Base-by-base conservation (phyloP, 495 filamentous ascomycete species). In the Podospora fimiseda region DNA sequence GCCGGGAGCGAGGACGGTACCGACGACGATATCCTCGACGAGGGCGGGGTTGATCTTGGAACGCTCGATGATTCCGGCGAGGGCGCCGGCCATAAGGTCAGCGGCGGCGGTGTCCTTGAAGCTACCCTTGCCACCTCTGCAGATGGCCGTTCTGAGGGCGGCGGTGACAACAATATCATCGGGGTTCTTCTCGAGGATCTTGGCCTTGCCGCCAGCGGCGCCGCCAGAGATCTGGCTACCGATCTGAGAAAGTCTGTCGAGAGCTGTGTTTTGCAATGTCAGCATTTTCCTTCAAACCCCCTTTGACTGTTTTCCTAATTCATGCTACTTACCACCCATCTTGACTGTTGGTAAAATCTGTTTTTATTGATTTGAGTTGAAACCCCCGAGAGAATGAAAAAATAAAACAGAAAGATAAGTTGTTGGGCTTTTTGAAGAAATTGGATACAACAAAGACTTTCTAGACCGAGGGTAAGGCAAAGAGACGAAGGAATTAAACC, bases 81-180 rank as follows among this genome's bases (percentile, higher is more conserved):
- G 84, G 51, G 88, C 82, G 60, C 89, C 89, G 33, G 81, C 84
- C 62, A 98, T 85, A 53, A 98, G 77, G 67, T 98, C 91, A 18
- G 88, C 79, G 3, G 86, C 88, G 6, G 79, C 74, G 14, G 92
- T 96, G 72, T 98, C 94, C 80, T 97, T 97, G 79, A 98, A 93
- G 24, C 79, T 81, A 61, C 93, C 93, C 73, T 90, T 89, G 58
- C 90, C 89, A 60, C 90, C 93, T 74, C 89, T 94, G 48, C 89
- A 94, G 65, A 96, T 83, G 52, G 93, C 81, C 15, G 90, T 94
- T 50, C 93, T 90, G 63, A 96, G 87, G 57, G 88, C 89, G 61
- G 86, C 88, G 58, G 93, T 96, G 51, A 98, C 81, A 54, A 98
- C 93, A 63, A 97, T 82, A 68, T 77, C 74, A 58, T 77, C 73